phyloP scores from a whole-genome alignment of 805 yeast genomes.

The Kluyveromyces aestuarii region DNA sequence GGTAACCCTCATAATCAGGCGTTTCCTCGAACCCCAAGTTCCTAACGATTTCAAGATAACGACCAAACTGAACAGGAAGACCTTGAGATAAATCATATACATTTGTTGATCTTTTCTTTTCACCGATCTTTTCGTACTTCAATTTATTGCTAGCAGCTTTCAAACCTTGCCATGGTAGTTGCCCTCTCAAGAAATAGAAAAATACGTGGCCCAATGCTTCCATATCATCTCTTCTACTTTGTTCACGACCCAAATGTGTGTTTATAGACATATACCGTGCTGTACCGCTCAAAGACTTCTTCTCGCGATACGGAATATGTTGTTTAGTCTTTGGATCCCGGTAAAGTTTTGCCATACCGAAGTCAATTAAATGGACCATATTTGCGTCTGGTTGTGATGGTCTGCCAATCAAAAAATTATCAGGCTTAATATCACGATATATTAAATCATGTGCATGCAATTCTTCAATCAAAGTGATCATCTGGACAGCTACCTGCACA shows the following conservation, averaged over 20 bases:
- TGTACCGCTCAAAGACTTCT: conserved; percentile 91
- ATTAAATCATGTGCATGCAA: conserved; percentile 87
- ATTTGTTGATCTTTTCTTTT: conserved; percentile 85
- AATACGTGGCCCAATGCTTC: conserved; percentile 96
- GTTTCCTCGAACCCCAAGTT: conserved; percentile 85
- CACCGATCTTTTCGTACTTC: conserved; percentile 95
- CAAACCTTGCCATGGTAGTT: conserved; percentile 97
- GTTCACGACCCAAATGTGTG: conserved; percentile 96
- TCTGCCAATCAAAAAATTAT: conserved; percentile 88
- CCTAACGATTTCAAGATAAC: conserved; percentile 82
- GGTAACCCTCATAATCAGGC: conserved; percentile 86
- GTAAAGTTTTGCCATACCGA: conserved; percentile 98
- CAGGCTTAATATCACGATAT: conserved; percentile 96
- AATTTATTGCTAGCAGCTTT: conserved; percentile 97
- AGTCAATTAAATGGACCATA: conserved; percentile 82
- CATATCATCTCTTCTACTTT: conserved; percentile 90
- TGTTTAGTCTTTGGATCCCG: conserved; percentile 93
- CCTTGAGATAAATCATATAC: conserved; percentile 82
- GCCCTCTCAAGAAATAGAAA: conserved; percentile 88
- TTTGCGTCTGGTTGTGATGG: conserved; percentile 80
- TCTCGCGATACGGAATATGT: conserved; percentile 95
- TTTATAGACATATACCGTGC: conserved; percentile 98
- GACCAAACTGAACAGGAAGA: conserved; percentile 86
- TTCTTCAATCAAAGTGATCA: conserved; percentile 78
- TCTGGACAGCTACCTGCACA: conserved; percentile 88